Evolutionary conservation across 2,329 filamentous ascomycete genomes (phyloP).

Genomic region (Pseudogymnoascus sp.): DNA sequence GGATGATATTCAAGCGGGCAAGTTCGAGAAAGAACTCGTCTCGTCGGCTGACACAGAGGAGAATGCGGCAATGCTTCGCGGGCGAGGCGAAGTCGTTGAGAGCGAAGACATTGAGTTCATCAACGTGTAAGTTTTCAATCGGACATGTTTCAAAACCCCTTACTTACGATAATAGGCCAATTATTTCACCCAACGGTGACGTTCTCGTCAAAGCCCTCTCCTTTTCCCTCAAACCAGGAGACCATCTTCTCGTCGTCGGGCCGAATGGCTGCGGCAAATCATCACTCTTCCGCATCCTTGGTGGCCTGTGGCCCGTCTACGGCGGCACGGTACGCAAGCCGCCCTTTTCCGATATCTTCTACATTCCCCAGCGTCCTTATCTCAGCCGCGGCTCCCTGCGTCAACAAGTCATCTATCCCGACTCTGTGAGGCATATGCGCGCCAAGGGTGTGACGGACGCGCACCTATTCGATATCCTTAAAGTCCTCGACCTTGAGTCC

Average conservation of each 20-base stretch:
- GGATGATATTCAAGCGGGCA: slow-evolving; percentile 82
- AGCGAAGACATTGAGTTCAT: slow-evolving; percentile 79
- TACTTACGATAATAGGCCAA: slow-evolving; percentile 50
- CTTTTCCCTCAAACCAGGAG: slow-evolving; percentile 78
- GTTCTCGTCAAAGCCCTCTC: slow-evolving; percentile 80
- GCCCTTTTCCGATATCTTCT: slow-evolving; percentile 89
- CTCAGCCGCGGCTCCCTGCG: slow-evolving; percentile 85
- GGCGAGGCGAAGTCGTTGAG: slow-evolving; percentile 75
- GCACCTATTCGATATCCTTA: slow-evolving; percentile 71
- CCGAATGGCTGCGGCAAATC: slow-evolving; percentile 98
- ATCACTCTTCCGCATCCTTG: slow-evolving; percentile 90
- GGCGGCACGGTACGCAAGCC: slow-evolving; percentile 90
- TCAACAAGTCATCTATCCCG: slow-evolving; percentile 95
- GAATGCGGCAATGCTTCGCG: slow-evolving; percentile 75
- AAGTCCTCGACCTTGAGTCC: slow-evolving; percentile 73
- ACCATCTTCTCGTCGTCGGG: slow-evolving; percentile 85
- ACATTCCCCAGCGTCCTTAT: slow-evolving; percentile 94
- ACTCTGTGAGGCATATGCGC: slow-evolving; percentile 80
- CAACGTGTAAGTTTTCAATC: slow-evolving; percentile 57
- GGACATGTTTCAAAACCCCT: background rate
- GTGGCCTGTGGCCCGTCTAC: slow-evolving; percentile 95
- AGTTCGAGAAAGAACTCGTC: slow-evolving; percentile 94
- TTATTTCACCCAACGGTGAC: slow-evolving; percentile 94
- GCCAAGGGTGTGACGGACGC: slow-evolving; percentile 75
- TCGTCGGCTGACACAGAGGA: slow-evolving; percentile 77